These are phyloP conservation scores for Sphaerulina musiva DNA, from an alignment of 2,329 filamentous ascomycete species.

Conservation along the genomic window DNA sequence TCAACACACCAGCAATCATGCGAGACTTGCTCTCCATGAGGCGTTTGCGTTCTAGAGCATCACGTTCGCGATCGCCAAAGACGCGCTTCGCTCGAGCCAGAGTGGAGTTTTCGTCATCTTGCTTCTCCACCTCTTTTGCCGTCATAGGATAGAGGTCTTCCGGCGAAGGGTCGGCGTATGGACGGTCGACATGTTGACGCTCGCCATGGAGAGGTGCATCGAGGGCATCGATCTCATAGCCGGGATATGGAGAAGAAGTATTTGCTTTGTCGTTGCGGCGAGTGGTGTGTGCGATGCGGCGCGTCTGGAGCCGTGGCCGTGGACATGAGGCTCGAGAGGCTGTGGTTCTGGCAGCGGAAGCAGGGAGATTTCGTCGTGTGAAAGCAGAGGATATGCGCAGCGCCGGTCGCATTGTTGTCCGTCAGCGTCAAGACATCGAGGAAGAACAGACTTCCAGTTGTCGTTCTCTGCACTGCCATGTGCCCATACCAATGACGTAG, in stretches of 20 bases:
- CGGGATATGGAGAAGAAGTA: constrained; percentile 16
- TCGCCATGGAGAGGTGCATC: constrained; percentile 18
- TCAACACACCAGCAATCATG: constrained; percentile 67
- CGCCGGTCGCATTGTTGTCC: constrained; percentile 15
- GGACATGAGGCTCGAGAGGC: not conserved
- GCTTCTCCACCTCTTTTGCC: constrained; percentile 31
- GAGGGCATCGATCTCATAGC: constrained; percentile 29
- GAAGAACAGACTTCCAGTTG: not conserved
- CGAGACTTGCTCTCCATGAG: constrained; percentile 54
- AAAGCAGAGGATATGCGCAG: not conserved
- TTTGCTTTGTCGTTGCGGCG: constrained; percentile 21
- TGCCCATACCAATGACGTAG: not conserved
- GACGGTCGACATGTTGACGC: constrained; percentile 11
- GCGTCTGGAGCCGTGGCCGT: not conserved
- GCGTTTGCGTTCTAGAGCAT: constrained; percentile 62
- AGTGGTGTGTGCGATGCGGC: not conserved
- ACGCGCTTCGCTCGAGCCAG: constrained; percentile 60
- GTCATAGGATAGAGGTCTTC: constrained; percentile 39
- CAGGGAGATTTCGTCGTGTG: too few species aligned
- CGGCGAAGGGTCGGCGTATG: constrained; percentile 24
- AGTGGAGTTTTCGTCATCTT: constrained; percentile 42
- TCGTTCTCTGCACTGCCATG: not conserved
- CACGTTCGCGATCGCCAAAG: constrained; percentile 73
- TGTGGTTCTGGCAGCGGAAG: not conserved
- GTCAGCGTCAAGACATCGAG: not conserved